A percentile compares a stretch with the other conserved stretches of the same genome.
Conservation (phyloP, 2,329 filamentous ascomycete species). For the Aspergillus quadricinctus region DNA sequence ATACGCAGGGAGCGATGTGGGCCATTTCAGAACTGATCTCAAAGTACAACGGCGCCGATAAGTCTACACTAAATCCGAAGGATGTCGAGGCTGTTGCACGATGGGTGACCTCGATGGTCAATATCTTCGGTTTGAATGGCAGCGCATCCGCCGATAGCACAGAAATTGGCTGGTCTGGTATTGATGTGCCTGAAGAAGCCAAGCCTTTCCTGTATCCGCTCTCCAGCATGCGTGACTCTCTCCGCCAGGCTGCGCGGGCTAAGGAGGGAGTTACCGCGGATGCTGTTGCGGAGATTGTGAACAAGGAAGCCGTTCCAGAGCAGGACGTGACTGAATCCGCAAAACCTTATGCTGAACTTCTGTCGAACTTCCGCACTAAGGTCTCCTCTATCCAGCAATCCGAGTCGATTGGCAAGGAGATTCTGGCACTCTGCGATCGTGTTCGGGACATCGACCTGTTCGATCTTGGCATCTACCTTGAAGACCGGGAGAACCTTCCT, state of each 20-base stretch:
- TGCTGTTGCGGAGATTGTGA: conserved; percentile 37
- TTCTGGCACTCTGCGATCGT: conserved; percentile 71
- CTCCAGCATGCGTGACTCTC: conserved; percentile 53
- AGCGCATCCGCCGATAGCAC: conserved; percentile 30
- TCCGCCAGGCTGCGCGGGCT: conserved; percentile 54
- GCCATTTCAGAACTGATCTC: conserved; percentile 74
- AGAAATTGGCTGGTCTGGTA: conserved; percentile 61
- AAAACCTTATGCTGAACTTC: conserved; percentile 46
- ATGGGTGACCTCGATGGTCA: conserved; percentile 79
- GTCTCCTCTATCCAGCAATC: conserved; percentile 35
- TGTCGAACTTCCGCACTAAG: conserved; percentile 40
- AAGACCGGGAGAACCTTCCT: conserved; percentile 67
- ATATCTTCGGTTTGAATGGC: conserved; percentile 70
- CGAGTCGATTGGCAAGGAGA: conserved; percentile 62
- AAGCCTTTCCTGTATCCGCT: conserved; percentile 59
- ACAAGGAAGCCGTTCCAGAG: conserved; percentile 20
- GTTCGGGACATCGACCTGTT: conserved; percentile 79
- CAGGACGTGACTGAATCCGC: conserved; percentile 23
- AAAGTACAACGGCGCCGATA: conserved; percentile 61
- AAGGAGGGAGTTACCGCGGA: conserved; percentile 39
- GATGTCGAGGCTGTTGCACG: conserved; percentile 57
- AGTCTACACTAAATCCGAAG: conserved; percentile 42
- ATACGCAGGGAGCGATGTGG: conserved; percentile 75
- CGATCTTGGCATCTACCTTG: conserved; percentile 79
- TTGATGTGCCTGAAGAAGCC: conserved; percentile 57